A percentile compares a stretch with the other conserved stretches of the same genome.
Conservation (phyloP, 78 protist species). For the Dictyostelium firmibasis region DNA sequence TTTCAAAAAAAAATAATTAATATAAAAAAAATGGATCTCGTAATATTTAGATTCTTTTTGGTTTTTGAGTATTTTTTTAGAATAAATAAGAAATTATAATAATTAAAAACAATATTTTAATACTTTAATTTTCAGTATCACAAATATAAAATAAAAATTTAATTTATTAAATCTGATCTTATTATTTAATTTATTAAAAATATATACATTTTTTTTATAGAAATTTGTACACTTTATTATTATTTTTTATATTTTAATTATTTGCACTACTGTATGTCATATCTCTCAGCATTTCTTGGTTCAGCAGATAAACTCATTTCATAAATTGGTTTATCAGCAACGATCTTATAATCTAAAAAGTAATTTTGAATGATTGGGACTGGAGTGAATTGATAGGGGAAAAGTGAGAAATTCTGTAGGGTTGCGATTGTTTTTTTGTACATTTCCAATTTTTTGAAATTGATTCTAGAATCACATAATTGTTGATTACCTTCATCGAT, state of each 20-base stretch:
- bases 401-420: background rate
- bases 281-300: conserved; percentile 26
- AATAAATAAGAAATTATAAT: too few relatives aligned
- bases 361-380: conserved; percentile 13
- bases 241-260: background rate
- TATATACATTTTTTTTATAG: too few relatives aligned
- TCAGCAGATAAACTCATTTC: conserved; percentile 1
- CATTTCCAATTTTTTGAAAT: conserved; percentile 13
- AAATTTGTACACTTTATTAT: background rate
- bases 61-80: too few relatives aligned
- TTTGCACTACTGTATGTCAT: background rate
- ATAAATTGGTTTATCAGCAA: conserved; percentile 1
- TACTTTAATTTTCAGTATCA: too few relatives aligned
- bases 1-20: too few relatives aligned
- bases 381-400: conserved; percentile 22
- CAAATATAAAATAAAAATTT: too few relatives aligned
- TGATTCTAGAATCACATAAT: background rate
- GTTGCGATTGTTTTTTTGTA: background rate
- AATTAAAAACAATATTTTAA: too few relatives aligned
- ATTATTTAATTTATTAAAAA: too few relatives aligned
- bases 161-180: too few relatives aligned
- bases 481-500: conserved; percentile 33
- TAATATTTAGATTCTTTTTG: too few relatives aligned
- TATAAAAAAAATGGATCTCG: too few relatives aligned
- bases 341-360: background rate